A percentile compares a stretch with the other conserved stretches of the same genome.
These are phyloP conservation scores for Lineolata rhizophorae DNA, from an alignment of 495 filamentous ascomycete species.

Conservation along the genomic window DNA sequence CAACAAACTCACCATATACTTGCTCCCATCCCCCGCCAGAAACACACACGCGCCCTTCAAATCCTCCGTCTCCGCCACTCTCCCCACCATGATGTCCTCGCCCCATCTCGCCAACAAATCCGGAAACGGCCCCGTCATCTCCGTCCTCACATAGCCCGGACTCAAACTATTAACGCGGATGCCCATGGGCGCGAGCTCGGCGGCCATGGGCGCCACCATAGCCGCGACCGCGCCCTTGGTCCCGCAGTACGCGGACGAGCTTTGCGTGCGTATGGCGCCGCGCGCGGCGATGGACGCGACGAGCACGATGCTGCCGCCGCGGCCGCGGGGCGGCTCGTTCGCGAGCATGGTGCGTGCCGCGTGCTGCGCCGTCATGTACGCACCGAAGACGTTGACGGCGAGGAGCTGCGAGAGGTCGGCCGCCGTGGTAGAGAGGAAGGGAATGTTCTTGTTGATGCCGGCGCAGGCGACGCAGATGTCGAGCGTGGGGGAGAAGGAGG, in stretches of 20 bases:
- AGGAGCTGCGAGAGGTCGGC: not conserved
- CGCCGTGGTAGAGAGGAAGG: not conserved
- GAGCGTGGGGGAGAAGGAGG: no score
- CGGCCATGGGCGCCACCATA: conserved; percentile 2
- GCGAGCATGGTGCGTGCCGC: conserved; percentile 3
- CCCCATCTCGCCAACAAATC: no score
- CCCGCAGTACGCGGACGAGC: conserved; percentile 2
- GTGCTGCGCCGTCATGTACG: conserved; percentile 3
- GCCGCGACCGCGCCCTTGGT: conserved; percentile 3
- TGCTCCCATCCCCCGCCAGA: no score
- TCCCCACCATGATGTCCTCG: no score
- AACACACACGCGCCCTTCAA: no score
- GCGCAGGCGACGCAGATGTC: no score
- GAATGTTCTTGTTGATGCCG: no score
- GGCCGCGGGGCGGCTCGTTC: no score
- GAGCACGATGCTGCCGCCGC: conserved; percentile 8
- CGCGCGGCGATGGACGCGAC: conserved; percentile 11
- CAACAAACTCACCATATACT: no score
- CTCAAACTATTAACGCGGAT: conserved; percentile 10
- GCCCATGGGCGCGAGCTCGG: conserved; percentile 5
- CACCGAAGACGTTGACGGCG: conserved; percentile 1
- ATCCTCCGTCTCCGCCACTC: no score
- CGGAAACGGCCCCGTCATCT: no score
- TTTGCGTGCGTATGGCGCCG: conserved; percentile 3
- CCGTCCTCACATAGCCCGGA: no score